Evolutionary conservation across 2,329 filamentous ascomycete species (phyloP), one percentile per base, ranked within the genome.

Genomic region (Chalara sp.): DNA sequence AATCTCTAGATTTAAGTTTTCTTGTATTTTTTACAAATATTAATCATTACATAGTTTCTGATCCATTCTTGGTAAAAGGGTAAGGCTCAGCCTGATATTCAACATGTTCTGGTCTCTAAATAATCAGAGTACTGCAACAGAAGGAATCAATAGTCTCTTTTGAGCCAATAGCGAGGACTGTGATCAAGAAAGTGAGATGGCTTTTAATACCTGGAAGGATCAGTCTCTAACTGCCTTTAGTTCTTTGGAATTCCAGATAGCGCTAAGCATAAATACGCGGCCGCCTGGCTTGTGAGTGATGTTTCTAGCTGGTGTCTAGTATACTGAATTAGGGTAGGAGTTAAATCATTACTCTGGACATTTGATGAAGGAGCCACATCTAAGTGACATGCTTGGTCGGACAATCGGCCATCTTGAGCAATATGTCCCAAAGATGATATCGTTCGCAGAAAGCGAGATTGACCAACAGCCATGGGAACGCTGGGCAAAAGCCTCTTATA

Each of bases 401-500:
- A 70, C 68, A 6, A 70, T 66, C 44, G 63, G 56, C 39, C 67
- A 66, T 50, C 65, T 75, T 5, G 67, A 75, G 53, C 62, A 66
- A 6, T 69, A 73, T 13, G 69, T 78, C 8, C 75, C 77, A 5
- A 76, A 79, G 48, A 63, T 86, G 33, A 72, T 84, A 39, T 80
- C 79, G 1, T 83, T 82, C 58, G 74, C 73, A 37, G 69, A 73
- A 6, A 82, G 79, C 13, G 67, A 74, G 2, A 78, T 86, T 29
- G 82, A 86, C 59, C 79, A 84, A 53, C 72, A 74, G 58, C 69
- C 70, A 2, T 86, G 83, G 82, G 83, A 86, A 61, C 74, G 79
- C 33, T 67, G 64, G n/a, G 73, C 69, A 13, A 65, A 71, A 7
- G 68, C 76, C 1, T 65, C 66, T 2, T 63, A 71, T 7, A 61